Percentiles rank a stretch among this genome's conserved stretches.
phyloP scores from a whole-genome alignment of 2,329 filamentous ascomycete genomes.

The Phyllosticta citribraziliensis region DNA sequence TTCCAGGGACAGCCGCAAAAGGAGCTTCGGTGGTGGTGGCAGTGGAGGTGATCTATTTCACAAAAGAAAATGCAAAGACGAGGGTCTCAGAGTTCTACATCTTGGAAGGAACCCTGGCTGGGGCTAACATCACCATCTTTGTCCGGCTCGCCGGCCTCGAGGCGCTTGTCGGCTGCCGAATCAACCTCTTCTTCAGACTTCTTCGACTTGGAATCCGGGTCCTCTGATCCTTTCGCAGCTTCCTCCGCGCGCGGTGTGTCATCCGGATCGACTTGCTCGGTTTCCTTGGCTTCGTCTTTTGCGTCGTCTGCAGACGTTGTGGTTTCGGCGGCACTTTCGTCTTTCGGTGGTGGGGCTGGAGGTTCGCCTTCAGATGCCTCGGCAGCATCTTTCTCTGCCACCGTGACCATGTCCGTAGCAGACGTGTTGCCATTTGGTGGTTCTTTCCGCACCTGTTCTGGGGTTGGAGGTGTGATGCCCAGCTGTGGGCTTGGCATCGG shows the following conservation, averaged over 20 bases:
- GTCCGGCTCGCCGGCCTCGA: neutral
- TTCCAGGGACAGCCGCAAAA: neutral
- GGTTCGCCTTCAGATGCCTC: neutral
- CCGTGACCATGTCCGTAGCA: neutral
- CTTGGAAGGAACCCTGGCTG: neutral
- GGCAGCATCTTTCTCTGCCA: neutral
- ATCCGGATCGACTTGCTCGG: neutral
- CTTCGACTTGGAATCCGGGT: neutral
- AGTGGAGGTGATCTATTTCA: neutral
- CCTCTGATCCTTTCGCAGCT: neutral
- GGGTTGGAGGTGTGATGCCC: constrained; percentile 42
- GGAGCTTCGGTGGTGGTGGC: neutral
- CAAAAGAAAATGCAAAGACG: neutral
- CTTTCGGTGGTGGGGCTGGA: neutral
- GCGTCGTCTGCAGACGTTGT: neutral
- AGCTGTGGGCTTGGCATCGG: constrained; percentile 36
- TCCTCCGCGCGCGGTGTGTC: neutral
- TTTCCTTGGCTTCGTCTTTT: neutral
- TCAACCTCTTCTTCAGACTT: neutral
- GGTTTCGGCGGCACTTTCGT: neutral
- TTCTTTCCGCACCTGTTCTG: constrained; percentile 25
- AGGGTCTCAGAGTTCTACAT: neutral
- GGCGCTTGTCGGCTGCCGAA: neutral
- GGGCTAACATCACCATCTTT: neutral
- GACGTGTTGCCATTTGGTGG: constrained; percentile 14